Base-by-base conservation (phyloP, 306 rosid genomes). In the Vigna reflexopilosa region DNA sequence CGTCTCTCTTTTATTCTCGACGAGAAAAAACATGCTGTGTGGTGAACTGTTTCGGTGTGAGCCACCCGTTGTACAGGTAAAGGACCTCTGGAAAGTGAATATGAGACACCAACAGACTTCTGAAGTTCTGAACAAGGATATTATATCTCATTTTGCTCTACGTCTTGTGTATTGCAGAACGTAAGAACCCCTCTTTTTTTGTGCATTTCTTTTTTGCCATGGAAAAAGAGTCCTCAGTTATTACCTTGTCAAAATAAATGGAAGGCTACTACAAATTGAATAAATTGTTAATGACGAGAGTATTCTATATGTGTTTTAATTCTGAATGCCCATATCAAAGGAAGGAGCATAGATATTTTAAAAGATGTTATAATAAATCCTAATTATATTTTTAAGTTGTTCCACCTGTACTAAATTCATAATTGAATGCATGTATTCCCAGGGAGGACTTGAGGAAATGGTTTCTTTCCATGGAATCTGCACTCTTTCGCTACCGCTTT, bases 401-500 rank as follows among this genome's bases (percentile, higher is more conserved):
- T 74, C 57, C 71, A 16, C 30, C 40, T 56, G 38, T 56, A 14
- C 70, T 70, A 19, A 70, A 71, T 38, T 19, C 76, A 70, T 30
- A 56, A 72, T 64, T 66, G 28, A 55, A 66, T 7, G 47, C 64
- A 17, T 68, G 77, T 26, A 8, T 83, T 69, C 15, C 61, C 58
- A 95, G 99, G 80, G 99, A 95, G 77, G 98, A 95, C 7, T 86
- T 93, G 89, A 89, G 97, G 80, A 95, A 91, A 85, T 95, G 99
- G 99, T 93, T 95, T 79, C 93, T 95, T 70, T 87, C 97, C 20
- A 85, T 85, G 97, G 99, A 95, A 84, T 83, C 91, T 80, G 69
- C 86, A 67, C 88, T 95, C 66, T 95, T 95, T 71, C 94, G 94
- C 70, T 73, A 93, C 81, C 96, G 98, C 14, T 91, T 93, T 76